These are phyloP conservation scores for Curvularia spicifera DNA, from an alignment of 2,329 filamentous ascomycete genomes.

Conservation along the genomic window DNA sequence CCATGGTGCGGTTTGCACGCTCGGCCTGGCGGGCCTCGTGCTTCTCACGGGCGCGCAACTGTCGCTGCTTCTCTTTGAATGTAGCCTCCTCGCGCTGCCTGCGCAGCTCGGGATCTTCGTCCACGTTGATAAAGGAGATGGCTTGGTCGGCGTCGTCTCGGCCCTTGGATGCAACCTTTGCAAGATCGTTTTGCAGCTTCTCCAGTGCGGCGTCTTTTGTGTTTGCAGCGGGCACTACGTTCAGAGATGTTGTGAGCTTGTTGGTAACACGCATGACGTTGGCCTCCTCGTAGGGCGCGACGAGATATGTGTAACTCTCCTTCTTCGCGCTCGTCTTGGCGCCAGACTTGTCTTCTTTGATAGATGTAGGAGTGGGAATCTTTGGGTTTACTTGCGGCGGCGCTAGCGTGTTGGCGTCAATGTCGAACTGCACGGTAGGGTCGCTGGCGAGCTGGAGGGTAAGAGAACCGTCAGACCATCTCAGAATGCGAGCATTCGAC, in stretches of 20 bases:
- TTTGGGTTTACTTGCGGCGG: conserved; percentile 60
- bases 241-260: conserved; percentile 76
- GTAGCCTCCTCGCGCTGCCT: conserved; percentile 75
- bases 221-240: conserved; percentile 69
- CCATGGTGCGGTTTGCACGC: conserved; percentile 57
- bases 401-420: conserved; percentile 72
- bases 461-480: conserved; percentile 80
- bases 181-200: conserved; percentile 70
- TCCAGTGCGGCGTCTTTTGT: conserved; percentile 75
- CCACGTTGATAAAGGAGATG: conserved; percentile 71
- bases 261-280: conserved; percentile 75
- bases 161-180: conserved; percentile 63
- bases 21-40: conserved; percentile 69
- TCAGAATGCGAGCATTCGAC: conserved; percentile 76
- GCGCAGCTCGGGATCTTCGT: conserved; percentile 75
- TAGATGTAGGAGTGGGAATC: conserved; percentile 57
- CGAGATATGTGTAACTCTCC: conserved; percentile 78
- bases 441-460: conserved; percentile 76
- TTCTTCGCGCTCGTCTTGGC: conserved; percentile 53
- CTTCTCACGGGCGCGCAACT: conserved; percentile 68
- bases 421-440: conserved; percentile 73
- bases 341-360: conserved; percentile 24
- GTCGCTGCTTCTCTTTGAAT: conserved; percentile 74
- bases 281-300: conserved; percentile 71
- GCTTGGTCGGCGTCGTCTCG: conserved; percentile 56